Evolutionary conservation across 768 basidiomycete species (phyloP).

Genomic region (Leucogyrophana mollusca): DNA sequence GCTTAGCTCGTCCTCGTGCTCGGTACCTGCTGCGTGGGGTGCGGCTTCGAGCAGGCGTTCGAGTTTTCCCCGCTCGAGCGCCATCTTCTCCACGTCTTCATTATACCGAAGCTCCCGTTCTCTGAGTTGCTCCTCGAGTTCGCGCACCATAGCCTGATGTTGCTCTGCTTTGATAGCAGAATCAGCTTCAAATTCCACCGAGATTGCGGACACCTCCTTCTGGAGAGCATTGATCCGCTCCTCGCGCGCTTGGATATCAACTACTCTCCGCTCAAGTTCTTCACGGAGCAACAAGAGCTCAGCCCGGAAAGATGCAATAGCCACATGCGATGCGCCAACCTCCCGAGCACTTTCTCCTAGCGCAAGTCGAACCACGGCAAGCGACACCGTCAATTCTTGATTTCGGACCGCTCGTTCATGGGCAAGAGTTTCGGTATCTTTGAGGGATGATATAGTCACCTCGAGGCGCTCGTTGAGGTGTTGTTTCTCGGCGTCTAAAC

Average conservation of each 20-base stretch:
- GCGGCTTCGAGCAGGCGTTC: conserved; percentile 19
- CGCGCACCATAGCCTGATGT: background rate
- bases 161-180: conserved; percentile 3
- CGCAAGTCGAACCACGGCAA: conserved; percentile 19
- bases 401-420: conserved; percentile 4
- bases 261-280: conserved; percentile 13
- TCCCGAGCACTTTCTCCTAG: conserved; percentile 14
- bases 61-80: conserved; percentile 22
- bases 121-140: conserved; percentile 6
- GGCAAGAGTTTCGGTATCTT: conserved; percentile 5
- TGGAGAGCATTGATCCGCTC: conserved; percentile 9
- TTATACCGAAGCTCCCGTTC: background rate
- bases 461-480: background rate
- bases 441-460: conserved; percentile 8
- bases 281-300: conserved; percentile 11
- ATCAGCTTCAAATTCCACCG: background rate
- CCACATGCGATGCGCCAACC: conserved; percentile 9
- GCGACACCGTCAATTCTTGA: conserved; percentile 19
- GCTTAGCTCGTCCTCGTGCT: conserved; percentile 4
- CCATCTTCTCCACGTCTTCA: conserved; percentile 22
- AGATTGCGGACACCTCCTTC: conserved; percentile 9
- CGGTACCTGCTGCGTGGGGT: conserved; percentile 2
- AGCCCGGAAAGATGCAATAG: conserved; percentile 14
- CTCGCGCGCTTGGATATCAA: conserved; percentile 3
- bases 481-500: conserved; percentile 8